A percentile compares a stretch with the other conserved stretches of the same genome.
Conservation (phyloP, 2,329 filamentous ascomycete genomes). For the Curvularia sp. region DNA sequence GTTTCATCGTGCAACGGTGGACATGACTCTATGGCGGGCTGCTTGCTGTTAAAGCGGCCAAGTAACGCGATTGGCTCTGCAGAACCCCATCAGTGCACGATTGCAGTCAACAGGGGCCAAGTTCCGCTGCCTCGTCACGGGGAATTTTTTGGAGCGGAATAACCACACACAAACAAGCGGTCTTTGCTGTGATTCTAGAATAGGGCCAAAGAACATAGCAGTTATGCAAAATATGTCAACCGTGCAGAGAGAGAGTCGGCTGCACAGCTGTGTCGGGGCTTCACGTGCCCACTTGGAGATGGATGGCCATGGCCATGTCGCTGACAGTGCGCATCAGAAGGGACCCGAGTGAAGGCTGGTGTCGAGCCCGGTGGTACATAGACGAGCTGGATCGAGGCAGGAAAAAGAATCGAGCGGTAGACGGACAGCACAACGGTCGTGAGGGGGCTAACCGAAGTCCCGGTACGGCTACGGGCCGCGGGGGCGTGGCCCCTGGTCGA, state of each 20-base stretch:
- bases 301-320: neutral
- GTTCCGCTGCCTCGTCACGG: neutral
- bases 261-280: neutral
- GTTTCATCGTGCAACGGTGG: neutral
- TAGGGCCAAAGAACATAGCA: neutral
- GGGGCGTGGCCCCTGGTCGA: conserved; percentile 7
- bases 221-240: neutral
- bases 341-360: neutral
- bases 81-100: neutral
- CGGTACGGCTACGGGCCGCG: conserved; percentile 15
- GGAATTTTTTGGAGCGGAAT: neutral
- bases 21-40: neutral
- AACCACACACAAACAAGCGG: neutral
- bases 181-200: neutral
- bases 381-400: neutral
- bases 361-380: neutral
- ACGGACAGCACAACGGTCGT: neutral
- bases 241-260: neutral
- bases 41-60: neutral
- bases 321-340: neutral
- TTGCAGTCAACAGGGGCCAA: neutral
- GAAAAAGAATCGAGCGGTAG: neutral
- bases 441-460: conserved; percentile 10
- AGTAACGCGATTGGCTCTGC: conserved; percentile 1
- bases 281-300: neutral